A percentile compares a stretch with the other conserved stretches of the same genome.
phyloP scores from a whole-genome alignment of 2,329 filamentous ascomycete genomes.

The Amauroascus niger region DNA sequence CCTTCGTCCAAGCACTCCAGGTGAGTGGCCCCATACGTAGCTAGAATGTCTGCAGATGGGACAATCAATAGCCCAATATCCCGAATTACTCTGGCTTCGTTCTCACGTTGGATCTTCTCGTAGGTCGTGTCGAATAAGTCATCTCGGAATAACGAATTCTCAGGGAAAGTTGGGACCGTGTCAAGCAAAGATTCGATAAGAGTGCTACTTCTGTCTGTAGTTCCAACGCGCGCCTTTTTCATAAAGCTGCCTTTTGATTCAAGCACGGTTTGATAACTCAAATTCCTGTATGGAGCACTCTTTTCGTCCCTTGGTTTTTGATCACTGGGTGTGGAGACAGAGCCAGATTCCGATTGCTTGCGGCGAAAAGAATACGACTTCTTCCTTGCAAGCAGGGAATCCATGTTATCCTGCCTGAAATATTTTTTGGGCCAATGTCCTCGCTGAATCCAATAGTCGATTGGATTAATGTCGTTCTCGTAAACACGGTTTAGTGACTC shows the following conservation, averaged over 20 bases:
- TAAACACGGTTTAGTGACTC: background rate
- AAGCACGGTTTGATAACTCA: conserved; percentile 32
- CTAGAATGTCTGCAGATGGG: conserved; percentile 30
- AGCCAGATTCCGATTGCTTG: conserved; percentile 15
- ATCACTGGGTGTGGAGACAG: conserved; percentile 27
- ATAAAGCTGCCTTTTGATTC: conserved; percentile 37
- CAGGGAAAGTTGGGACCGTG: conserved; percentile 25
- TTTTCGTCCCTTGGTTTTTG: conserved; percentile 34
- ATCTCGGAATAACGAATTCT: conserved; percentile 28
- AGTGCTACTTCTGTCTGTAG: conserved; percentile 27
- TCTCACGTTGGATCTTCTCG: conserved; percentile 24
- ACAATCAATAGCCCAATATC: conserved; percentile 31
- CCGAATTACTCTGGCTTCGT: conserved; percentile 30
- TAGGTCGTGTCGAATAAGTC: conserved; percentile 28
- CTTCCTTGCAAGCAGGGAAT: background rate
- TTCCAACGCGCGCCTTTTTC: conserved; percentile 25
- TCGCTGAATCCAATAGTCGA: background rate
- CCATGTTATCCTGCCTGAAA: background rate
- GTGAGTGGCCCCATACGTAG: conserved; percentile 6
- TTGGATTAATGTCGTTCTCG: background rate
- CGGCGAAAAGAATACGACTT: too few species aligned
- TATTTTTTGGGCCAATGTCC: background rate
- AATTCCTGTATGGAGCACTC: conserved; percentile 31
- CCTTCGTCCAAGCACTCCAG: conserved; percentile 33
- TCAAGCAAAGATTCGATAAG: conserved; percentile 27